These are phyloP conservation scores for Penicillium thymicola DNA, from an alignment of 2,329 filamentous ascomycete species.

Conservation along the genomic window DNA sequence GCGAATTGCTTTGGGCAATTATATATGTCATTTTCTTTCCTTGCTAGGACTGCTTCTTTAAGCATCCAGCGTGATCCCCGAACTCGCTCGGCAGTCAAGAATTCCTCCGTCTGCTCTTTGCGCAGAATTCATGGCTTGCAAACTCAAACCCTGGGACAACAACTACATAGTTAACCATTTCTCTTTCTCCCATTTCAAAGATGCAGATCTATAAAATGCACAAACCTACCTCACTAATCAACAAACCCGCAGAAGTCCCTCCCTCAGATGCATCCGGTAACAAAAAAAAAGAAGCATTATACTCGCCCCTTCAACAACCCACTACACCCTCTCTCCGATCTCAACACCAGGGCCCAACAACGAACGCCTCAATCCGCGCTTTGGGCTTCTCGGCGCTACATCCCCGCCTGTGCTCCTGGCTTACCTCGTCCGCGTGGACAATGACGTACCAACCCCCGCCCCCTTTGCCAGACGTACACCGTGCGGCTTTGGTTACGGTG, in stretches of 20 bases:
- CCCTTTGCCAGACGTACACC: constrained; percentile 63
- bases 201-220: background rate
- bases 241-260: background rate
- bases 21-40: background rate
- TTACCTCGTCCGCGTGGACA: constrained; percentile 48
- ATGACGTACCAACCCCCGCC: constrained; percentile 63
- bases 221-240: constrained; percentile 59
- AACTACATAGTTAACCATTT: constrained; percentile 6
- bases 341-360: constrained; percentile 59
- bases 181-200: background rate
- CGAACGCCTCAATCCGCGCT: constrained; percentile 58
- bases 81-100: constrained; percentile 53
- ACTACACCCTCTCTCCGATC: constrained; percentile 61
- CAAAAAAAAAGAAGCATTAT: constrained; percentile 62
- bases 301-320: constrained; percentile 68
- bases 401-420: background rate
- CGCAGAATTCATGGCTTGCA: constrained; percentile 65
- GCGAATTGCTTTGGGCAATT: background rate
- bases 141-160: constrained; percentile 66
- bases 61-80: background rate
- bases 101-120: constrained; percentile 45
- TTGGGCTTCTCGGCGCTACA: background rate
- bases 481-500: constrained; percentile 51
- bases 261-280: constrained; percentile 42
- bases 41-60: background rate